Evolutionary conservation across 257 asterid species (phyloP).

Genomic region (Gardenia jasminoides): DNA sequence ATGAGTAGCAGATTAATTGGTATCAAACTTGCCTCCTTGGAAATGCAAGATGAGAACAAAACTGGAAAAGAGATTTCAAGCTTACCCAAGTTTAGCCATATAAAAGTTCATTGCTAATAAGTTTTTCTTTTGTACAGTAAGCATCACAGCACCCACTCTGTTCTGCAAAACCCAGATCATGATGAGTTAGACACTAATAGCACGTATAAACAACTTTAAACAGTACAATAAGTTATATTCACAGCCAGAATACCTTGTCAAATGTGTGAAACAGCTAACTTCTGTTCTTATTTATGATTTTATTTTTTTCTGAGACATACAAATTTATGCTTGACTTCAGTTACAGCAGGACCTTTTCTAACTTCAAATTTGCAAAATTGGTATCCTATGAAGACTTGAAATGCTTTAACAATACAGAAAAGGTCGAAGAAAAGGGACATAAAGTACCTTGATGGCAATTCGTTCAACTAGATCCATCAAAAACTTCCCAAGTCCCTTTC

Average conservation of each 20-base stretch:
- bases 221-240: not conserved
- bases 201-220: too few relatives aligned
- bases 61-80: constrained; percentile 8
- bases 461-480: constrained; percentile 76
- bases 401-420: not conserved
- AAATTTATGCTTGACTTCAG: not conserved
- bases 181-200: constrained; percentile 10
- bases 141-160: constrained; percentile 78
- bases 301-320: not conserved
- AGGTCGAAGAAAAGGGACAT: not conserved
- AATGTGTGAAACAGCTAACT: too few relatives aligned
- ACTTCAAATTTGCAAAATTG: not conserved
- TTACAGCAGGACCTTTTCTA: not conserved
- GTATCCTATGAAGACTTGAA: not conserved
- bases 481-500: constrained; percentile 80
- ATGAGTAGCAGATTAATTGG: not conserved
- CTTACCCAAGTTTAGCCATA: constrained; percentile 55
- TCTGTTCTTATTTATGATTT: too few relatives aligned
- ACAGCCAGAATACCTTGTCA: not conserved
- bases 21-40: not conserved
- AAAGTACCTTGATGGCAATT: constrained; percentile 68
- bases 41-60: constrained; percentile 6
- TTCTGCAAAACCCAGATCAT: constrained; percentile 41
- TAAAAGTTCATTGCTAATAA: constrained; percentile 69
- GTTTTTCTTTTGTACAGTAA: constrained; percentile 86